Conservation (phyloP, 768 basidiomycete species). For the Naematelia aurantialba region DNA sequence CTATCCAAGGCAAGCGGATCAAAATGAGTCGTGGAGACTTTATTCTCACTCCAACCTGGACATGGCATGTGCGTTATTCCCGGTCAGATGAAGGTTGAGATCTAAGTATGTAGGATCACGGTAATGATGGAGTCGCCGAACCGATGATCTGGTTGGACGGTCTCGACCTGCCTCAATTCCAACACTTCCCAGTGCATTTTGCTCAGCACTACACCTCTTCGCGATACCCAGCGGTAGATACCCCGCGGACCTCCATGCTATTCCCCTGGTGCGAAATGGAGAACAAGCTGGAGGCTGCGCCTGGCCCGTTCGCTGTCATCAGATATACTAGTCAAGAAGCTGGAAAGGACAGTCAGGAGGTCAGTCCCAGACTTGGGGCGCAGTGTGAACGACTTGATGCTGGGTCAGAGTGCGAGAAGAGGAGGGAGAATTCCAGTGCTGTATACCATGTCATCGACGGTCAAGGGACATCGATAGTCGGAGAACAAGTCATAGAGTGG, state of each 20-base stretch:
- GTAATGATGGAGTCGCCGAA: conserved; percentile 13
- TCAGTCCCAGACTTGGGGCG: conserved; percentile 12
- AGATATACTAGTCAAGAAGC: conserved; percentile 11
- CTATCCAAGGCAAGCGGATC: conserved; percentile 15
- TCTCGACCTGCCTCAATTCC: conserved; percentile 18
- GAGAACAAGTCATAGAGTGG: conserved; percentile 14
- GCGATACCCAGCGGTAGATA: conserved; percentile 15
- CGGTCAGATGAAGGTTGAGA: neutral
- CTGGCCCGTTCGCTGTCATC: conserved; percentile 2
- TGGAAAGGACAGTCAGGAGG: conserved; percentile 16
- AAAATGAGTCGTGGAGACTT: conserved; percentile 21
- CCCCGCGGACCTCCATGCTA: conserved; percentile 3
- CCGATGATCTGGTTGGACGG: conserved; percentile 27
- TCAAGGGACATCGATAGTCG: conserved; percentile 7
- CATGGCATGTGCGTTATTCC: conserved; percentile 11
- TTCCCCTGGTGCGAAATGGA: conserved; percentile 20
- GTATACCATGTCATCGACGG: neutral
- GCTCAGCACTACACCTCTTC: conserved; percentile 17
- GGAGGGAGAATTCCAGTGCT: neutral
- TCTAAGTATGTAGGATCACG: conserved; percentile 9
- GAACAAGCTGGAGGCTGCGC: conserved; percentile 10
- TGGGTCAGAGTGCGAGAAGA: conserved; percentile 6
- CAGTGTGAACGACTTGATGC: conserved; percentile 18
- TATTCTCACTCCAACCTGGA: conserved; percentile 17
- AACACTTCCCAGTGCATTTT: conserved; percentile 22